Conservation (phyloP, 2,329 filamentous ascomycete species). For the Zasmidium citrigriseum region DNA sequence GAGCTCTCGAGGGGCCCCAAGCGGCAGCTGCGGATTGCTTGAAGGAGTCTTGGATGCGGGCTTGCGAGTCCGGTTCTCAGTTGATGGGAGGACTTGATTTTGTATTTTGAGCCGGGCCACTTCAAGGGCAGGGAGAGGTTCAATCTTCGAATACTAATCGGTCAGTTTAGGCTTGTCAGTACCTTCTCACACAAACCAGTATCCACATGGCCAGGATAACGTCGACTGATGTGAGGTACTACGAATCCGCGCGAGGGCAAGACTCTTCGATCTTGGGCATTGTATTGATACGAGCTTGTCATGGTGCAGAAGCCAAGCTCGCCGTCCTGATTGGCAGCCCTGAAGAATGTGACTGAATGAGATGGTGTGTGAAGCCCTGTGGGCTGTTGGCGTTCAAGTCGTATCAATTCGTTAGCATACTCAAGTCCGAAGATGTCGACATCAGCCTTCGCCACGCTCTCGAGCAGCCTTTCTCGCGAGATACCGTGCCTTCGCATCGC, state of each 20-base stretch:
- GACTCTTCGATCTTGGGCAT: slow-evolving; percentile 30
- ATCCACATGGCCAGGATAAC: slow-evolving; percentile 13
- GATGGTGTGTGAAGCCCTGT: too few species aligned
- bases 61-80: too few species aligned
- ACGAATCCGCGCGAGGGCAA: slow-evolving; percentile 28
- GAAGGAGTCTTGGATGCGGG: not conserved
- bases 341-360: not conserved
- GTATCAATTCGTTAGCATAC: not conserved
- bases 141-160: too few species aligned
- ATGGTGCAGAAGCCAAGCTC: slow-evolving; percentile 30
- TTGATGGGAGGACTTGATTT: too few species aligned
- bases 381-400: not conserved
- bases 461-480: slow-evolving; percentile 74
- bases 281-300: slow-evolving; percentile 34
- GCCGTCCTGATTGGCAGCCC: slow-evolving; percentile 32
- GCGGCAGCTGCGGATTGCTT: not conserved
- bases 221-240: slow-evolving; percentile 15
- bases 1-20: not conserved
- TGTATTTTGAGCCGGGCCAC: too few species aligned
- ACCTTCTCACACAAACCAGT: slow-evolving; percentile 9
- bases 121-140: too few species aligned
- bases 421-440: not conserved
- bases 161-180: slow-evolving; percentile 10
- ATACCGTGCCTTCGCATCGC: slow-evolving; percentile 77
- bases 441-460: slow-evolving; percentile 46